Percentiles rank a stretch among this genome's conserved stretches.
Evolutionary conservation across 495 filamentous ascomycete species (phyloP).

Genomic region (Penicillium canescens): DNA sequence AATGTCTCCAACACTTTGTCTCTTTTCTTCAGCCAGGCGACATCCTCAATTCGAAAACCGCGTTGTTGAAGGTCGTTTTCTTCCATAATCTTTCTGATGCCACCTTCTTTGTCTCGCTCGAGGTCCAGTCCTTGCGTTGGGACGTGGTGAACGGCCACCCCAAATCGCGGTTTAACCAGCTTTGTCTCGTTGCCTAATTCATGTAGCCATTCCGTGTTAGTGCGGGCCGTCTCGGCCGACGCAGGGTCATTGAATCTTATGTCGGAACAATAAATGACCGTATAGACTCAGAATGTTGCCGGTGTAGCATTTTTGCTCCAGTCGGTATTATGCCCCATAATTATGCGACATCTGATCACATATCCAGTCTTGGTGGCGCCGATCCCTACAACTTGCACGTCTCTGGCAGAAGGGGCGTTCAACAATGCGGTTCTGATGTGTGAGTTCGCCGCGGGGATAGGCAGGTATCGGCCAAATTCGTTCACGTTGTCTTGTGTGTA

Average conservation of each 20-base stretch:
- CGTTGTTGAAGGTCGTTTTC: neutral
- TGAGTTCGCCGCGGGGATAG: slow-evolving; percentile 12
- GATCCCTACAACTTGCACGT: slow-evolving; percentile 15
- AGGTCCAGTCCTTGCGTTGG: slow-evolving; percentile 24
- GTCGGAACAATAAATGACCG: too few species aligned
- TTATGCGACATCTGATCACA: too few species aligned
- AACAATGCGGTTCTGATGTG: slow-evolving; percentile 15
- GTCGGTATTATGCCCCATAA: too few species aligned
- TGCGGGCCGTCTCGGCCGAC: slow-evolving; percentile 16
- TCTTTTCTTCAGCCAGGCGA: neutral
- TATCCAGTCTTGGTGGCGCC: slow-evolving; percentile 24
- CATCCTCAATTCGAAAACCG: neutral
- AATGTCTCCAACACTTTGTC: neutral
- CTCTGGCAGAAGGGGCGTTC: slow-evolving; percentile 10
- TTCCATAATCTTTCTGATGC: neutral
- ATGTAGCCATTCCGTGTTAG: slow-evolving; percentile 10
- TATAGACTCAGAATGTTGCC: too few species aligned
- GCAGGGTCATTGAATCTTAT: slow-evolving; percentile 18
- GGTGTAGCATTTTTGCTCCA: too few species aligned
- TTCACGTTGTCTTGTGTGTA: too few species aligned
- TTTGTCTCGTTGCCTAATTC: slow-evolving; percentile 22
- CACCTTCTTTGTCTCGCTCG: slow-evolving; percentile 9
- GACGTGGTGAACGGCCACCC: slow-evolving; percentile 19
- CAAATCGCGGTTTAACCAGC: slow-evolving; percentile 20
- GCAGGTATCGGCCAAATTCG: slow-evolving; percentile 22